Percentiles rank a stretch among this genome's conserved stretches.
Conservation (phyloP, 192 early-diverging fungal genomes). For the Linnemannia exigua region DNA sequence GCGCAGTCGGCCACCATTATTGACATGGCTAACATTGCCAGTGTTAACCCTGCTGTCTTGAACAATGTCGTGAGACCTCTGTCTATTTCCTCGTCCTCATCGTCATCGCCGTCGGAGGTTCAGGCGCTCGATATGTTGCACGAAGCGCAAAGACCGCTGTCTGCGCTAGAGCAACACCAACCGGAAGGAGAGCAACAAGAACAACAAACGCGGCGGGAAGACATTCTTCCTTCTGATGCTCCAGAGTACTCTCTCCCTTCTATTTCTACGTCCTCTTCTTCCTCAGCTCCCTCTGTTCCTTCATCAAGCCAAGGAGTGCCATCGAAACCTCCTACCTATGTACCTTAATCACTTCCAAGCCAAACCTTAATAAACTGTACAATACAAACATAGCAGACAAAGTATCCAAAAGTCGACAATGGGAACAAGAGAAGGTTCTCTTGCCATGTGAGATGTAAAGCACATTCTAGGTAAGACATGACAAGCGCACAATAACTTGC, state of each 20-base stretch:
- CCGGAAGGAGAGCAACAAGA: not conserved
- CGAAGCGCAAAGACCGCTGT: not conserved
- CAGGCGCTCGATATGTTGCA: not conserved
- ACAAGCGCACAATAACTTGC: no score
- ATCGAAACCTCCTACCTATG: slow-evolving; percentile 24
- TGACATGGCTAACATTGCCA: slow-evolving; percentile 25
- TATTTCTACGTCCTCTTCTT: not conserved
- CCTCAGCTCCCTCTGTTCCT: not conserved
- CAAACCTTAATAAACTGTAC: no score
- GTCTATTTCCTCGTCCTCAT: no score
- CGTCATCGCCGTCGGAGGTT: not conserved
- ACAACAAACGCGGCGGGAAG: not conserved
- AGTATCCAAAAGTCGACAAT: no score
- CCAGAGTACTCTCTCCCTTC: not conserved
- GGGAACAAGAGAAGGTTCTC: no score
- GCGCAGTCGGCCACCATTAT: slow-evolving; percentile 30
- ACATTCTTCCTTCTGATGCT: not conserved
- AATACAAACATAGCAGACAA: no score
- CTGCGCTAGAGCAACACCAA: not conserved
- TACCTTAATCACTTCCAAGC: not conserved
- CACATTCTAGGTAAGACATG: no score
- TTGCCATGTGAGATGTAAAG: no score
- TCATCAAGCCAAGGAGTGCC: not conserved
- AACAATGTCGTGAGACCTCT: slow-evolving; percentile 15
- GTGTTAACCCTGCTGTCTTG: slow-evolving; percentile 24